phyloP scores from a whole-genome alignment of 2,329 filamentous ascomycete genomes.

The Cladosporium halotolerans region DNA sequence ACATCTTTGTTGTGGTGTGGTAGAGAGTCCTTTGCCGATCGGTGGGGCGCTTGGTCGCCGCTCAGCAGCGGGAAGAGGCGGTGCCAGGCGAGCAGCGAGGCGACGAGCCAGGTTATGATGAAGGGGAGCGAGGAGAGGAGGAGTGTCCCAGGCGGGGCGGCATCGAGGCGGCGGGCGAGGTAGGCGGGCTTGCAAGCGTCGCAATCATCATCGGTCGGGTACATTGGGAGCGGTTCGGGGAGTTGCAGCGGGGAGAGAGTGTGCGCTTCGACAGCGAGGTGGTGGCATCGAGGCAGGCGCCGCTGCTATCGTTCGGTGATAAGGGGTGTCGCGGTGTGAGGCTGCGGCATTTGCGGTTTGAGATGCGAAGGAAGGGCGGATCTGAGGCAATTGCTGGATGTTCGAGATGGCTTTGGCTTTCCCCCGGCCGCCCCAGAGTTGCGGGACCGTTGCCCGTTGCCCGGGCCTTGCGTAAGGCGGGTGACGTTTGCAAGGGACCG shows the following conservation, averaged over 20 bases:
- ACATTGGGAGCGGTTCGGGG: conserved; percentile 24
- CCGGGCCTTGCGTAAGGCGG: no score
- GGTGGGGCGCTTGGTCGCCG: conserved; percentile 45
- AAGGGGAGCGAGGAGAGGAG: conserved; percentile 63
- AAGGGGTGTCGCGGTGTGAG: background rate
- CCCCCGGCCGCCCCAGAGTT: background rate
- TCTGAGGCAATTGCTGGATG: background rate
- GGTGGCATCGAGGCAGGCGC: background rate
- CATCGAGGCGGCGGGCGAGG: conserved; percentile 34
- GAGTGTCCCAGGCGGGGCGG: conserved; percentile 43
- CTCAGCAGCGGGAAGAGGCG: conserved; percentile 70
- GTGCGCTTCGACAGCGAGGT: no score
- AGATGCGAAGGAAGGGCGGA: background rate
- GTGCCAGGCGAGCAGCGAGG: conserved; percentile 57
- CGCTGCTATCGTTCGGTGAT: no score
- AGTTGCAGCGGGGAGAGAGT: no score
- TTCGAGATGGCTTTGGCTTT: background rate
- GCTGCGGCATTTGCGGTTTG: background rate
- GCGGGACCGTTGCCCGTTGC: no score
- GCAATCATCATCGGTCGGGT: conserved; percentile 43
- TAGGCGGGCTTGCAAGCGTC: conserved; percentile 53
- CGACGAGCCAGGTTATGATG: conserved; percentile 60
- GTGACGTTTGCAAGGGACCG: no score
- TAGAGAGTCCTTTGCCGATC: conserved; percentile 48
- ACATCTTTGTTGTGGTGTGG: conserved; percentile 30